Evolutionary conservation across 345 rosid species (phyloP).

Genomic region (Melaleuca alternifolia): DNA sequence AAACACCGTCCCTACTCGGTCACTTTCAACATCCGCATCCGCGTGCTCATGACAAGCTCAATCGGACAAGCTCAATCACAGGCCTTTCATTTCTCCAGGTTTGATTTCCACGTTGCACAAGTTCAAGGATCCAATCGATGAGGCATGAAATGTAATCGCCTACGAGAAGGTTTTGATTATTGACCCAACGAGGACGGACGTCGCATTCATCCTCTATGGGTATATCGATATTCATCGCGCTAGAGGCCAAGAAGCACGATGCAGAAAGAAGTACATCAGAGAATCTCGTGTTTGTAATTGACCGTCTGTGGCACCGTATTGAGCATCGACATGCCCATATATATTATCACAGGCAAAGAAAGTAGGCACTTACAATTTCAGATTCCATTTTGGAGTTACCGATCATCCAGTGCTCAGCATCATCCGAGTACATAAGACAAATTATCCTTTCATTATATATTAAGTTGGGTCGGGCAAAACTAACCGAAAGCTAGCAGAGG

Average conservation of each 20-base stretch:
- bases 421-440: neutral
- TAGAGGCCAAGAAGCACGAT: neutral
- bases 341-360: neutral
- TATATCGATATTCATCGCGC: neutral
- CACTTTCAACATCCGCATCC: conserved; percentile 17
- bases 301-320: neutral
- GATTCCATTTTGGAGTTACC: neutral
- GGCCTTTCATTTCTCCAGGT: neutral
- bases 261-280: neutral
- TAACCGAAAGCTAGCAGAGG: neutral
- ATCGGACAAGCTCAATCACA: neutral
- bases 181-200: neutral
- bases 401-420: neutral
- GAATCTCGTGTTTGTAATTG: neutral
- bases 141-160: neutral
- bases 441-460: too few species aligned
- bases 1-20: conserved; percentile 36
- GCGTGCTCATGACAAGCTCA: neutral
- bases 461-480: too few species aligned
- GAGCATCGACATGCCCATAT: neutral
- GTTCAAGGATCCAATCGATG: neutral
- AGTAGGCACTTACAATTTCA: neutral
- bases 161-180: neutral
- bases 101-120: neutral
- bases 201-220: neutral